phyloP scores from a whole-genome alignment of 164 flowering plant genomes.

The Umbilicus rupestris region DNA sequence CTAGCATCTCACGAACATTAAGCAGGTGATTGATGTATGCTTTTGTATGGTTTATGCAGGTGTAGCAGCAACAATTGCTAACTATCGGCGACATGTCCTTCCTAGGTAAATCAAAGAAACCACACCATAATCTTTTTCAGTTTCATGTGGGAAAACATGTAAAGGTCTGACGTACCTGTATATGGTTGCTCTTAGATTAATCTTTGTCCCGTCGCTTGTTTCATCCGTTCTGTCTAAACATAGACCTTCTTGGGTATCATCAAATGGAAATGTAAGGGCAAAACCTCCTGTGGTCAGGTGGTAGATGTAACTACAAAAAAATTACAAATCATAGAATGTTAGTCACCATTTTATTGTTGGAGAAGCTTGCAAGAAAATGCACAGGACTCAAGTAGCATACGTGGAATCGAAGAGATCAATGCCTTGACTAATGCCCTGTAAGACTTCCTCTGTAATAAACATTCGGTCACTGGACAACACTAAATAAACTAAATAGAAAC shows the following conservation, averaged over 20 bases:
- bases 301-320: slow-evolving; percentile 51
- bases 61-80: slow-evolving; percentile 58
- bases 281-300: slow-evolving; percentile 80
- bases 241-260: slow-evolving; percentile 13
- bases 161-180: slow-evolving; percentile 37
- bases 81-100: slow-evolving; percentile 64
- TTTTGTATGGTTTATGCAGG: slow-evolving; percentile 75
- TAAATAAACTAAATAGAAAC: neutral
- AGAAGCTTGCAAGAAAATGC: slow-evolving; percentile 3
- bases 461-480: neutral
- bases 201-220: slow-evolving; percentile 56
- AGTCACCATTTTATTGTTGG: neutral
- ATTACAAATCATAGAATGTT: neutral
- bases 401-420: slow-evolving; percentile 74
- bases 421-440: slow-evolving; percentile 83
- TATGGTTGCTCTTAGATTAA: slow-evolving; percentile 60
- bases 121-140: neutral
- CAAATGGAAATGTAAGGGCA: slow-evolving; percentile 63
- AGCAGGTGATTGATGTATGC: slow-evolving; percentile 89
- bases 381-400: slow-evolving; percentile 26
- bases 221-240: slow-evolving; percentile 9
- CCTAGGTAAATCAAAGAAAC: slow-evolving; percentile 28
- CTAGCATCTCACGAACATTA: slow-evolving; percentile 91
- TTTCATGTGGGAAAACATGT: neutral
- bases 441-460: slow-evolving; percentile 56